These are phyloP conservation scores for Lipomyces yamanashiensis DNA, from an alignment of 805 yeast species.

Conservation along the genomic window DNA sequence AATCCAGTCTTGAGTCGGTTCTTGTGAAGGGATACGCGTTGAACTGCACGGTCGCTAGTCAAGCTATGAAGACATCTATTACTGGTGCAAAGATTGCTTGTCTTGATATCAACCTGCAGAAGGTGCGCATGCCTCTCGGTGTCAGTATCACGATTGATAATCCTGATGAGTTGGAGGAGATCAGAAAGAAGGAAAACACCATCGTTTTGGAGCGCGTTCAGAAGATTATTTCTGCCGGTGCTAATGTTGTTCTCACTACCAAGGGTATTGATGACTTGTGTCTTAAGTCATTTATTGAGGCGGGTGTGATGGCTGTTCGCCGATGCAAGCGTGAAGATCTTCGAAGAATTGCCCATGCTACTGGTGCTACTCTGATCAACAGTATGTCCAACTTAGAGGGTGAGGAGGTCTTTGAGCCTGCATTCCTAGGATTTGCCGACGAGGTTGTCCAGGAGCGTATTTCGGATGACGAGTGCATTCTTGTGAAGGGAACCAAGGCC, in stretches of 20 bases:
- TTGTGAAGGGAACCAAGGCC: constrained; percentile 85
- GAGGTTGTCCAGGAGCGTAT: constrained; percentile 88
- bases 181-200: constrained; percentile 85
- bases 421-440: constrained; percentile 86
- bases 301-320: constrained; percentile 93
- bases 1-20: constrained; percentile 83
- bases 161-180: constrained; percentile 94
- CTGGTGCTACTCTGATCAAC: constrained; percentile 90
- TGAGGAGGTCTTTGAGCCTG: constrained; percentile 85
- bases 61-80: constrained; percentile 85
- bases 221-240: constrained; percentile 84
- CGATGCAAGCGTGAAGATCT: constrained; percentile 96
- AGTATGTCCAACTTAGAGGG: constrained; percentile 94
- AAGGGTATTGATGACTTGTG: constrained; percentile 95
- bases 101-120: constrained; percentile 89
- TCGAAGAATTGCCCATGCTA: constrained; percentile 95
- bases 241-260: constrained; percentile 89
- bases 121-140: constrained; percentile 97
- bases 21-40: constrained; percentile 93
- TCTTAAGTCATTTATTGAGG: constrained; percentile 86
- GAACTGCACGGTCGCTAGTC: constrained; percentile 96
- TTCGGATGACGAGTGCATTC: constrained; percentile 96
- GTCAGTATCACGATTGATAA: constrained; percentile 96
- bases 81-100: constrained; percentile 79
- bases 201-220: constrained; percentile 80